Evolutionary conservation across 1,284 basidiomycete species (phyloP), one percentile per base, ranked within the genome.

Genomic region (Peniophora sp.): DNA sequence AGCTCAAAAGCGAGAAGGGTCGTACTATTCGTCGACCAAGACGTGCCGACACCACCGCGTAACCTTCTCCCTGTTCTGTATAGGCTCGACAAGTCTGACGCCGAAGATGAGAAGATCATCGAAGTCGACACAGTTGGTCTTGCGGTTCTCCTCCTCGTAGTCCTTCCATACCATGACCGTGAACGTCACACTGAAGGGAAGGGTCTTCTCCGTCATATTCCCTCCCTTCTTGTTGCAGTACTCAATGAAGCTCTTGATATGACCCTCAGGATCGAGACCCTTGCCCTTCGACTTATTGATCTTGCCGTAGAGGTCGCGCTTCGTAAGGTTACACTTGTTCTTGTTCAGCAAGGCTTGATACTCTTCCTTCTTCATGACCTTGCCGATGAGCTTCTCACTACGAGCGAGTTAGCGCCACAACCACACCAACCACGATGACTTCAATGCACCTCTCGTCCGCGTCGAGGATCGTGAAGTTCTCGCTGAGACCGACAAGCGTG

Each of bases 11-110:
- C 3, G n/a, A n/a, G n/a, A 10, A 18, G 17, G 14, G 9, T 73
- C 85, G 60, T 65, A 88, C 76, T 92, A 94, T 69, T 97, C 93
- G 65, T 97, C 93, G 12, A 97, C 92, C 2, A 96, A 71, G 15
- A 95, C 80, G 62, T 93, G 89, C 48, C 70, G 68, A 60, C 92
- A 87, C 72, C 84, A 83, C 2, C 63, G 62, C 1, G 81, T 74
- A 1, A 87, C 73, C 15, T 73, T 64, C 5, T 76, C 71, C 57
- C 85, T 72, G 17, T 68, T 61, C 2, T 64, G 66, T 58, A 95
- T 90, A 23, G 95, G 76, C 55, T 76, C 74, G n/a, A 41, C 37
- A 15, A 41, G 37, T 15, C 37, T n/a, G n/a, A 90, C 75, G 0
- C 88, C 91, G 59, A 79, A 87, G 1, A 92, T 63, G 0, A 97